Percentiles rank a stretch among this genome's conserved stretches.
These are phyloP conservation scores for Canavalia ensiformis DNA, from an alignment of 306 rosid species.

Conservation along the genomic window DNA sequence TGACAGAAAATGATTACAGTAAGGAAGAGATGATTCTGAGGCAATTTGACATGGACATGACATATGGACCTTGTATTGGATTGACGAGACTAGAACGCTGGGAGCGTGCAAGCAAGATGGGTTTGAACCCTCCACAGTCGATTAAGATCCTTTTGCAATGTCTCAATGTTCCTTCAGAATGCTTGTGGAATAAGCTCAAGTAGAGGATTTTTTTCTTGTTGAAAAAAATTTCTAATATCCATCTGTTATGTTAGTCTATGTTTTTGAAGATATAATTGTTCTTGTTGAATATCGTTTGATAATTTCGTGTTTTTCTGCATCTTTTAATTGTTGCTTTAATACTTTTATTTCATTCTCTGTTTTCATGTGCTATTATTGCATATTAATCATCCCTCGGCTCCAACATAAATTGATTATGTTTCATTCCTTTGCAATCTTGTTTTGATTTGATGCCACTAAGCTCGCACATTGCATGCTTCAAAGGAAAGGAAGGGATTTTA, in stretches of 20 bases:
- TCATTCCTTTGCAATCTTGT: not conserved
- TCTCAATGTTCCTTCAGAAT: not conserved
- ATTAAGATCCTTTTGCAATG: not conserved
- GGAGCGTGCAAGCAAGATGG: constrained; percentile 20
- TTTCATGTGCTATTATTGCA: too few species aligned
- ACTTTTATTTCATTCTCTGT: not conserved
- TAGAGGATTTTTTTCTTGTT: not conserved
- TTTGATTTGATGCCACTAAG: not conserved
- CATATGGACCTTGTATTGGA: constrained; percentile 14
- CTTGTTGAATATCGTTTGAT: too few species aligned
- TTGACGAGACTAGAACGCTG: constrained; percentile 27
- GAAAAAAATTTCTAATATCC: not conserved
- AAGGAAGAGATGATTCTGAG: not conserved
- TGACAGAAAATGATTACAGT: not conserved
- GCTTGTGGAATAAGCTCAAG: constrained; percentile 3
- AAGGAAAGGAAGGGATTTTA: too few species aligned
- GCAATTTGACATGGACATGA: constrained; percentile 9
- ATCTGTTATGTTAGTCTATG: not conserved
- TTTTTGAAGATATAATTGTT: not conserved
- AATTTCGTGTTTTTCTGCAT: not conserved
- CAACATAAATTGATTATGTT: too few species aligned
- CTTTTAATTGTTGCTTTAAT: not conserved
- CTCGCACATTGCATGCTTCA: too few species aligned
- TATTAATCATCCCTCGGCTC: too few species aligned
- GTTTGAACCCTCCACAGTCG: constrained; percentile 24